A percentile compares a stretch with the other conserved stretches of the same genome.
phyloP scores from a whole-genome alignment of 352 stramenopile genomes.

The Sclerospora graminicola region DNA sequence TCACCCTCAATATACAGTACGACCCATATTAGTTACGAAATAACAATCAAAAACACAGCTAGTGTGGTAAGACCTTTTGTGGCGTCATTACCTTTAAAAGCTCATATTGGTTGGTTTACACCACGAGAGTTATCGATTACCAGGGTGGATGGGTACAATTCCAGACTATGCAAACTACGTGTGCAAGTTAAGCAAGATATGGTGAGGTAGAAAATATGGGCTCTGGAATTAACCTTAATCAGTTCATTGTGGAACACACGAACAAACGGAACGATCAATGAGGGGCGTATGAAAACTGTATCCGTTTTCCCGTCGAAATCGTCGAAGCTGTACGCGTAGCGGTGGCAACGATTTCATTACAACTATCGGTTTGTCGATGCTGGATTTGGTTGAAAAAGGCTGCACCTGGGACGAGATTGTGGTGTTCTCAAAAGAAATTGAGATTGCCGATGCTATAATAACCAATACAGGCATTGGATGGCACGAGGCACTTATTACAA shows the following conservation, averaged over 20 bases:
- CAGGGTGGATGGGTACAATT: slow-evolving; percentile 87
- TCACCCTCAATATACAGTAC: too few species aligned
- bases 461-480: slow-evolving; percentile 98
- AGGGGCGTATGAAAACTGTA: slow-evolving; percentile 91
- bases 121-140: slow-evolving; percentile 72
- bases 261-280: slow-evolving; percentile 94
- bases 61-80: too few species aligned
- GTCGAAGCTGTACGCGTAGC: slow-evolving; percentile 85
- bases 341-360: slow-evolving; percentile 94
- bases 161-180: slow-evolving; percentile 87
- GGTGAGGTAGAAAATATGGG: slow-evolving; percentile 98
- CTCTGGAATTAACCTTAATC: slow-evolving; percentile 96
- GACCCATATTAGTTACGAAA: too few species aligned
- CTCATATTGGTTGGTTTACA: slow-evolving; percentile 90
- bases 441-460: slow-evolving; percentile 90
- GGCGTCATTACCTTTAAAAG: slow-evolving; percentile 87
- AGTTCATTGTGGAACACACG: slow-evolving; percentile 93
- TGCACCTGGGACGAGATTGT: slow-evolving; percentile 84
- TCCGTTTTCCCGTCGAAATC: slow-evolving; percentile 91
- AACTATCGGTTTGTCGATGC: slow-evolving; percentile 94
- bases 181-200: slow-evolving; percentile 88
- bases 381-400: slow-evolving; percentile 92
- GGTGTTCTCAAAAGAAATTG: slow-evolving; percentile 83
- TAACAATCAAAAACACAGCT: too few species aligned
- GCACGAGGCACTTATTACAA: slow-evolving; percentile 96